Base-by-base conservation (phyloP, 2,329 filamentous ascomycete genomes). In the Tolypocladium sp. region DNA sequence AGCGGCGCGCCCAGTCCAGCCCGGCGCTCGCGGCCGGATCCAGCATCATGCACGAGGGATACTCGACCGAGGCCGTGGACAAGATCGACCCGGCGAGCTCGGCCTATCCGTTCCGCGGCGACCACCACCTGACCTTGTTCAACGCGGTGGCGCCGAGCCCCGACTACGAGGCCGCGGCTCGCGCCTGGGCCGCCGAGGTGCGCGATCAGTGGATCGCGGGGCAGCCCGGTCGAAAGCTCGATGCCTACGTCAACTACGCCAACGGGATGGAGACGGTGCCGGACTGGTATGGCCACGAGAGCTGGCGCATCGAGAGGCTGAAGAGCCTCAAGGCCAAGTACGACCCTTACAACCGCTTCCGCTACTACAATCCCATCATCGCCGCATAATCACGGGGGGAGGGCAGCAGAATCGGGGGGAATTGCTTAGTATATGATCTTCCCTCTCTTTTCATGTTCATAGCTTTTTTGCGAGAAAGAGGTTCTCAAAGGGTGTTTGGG, bases 191-290 rank as follows among this genome's bases (percentile, higher is more conserved):
- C 5, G 13, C 22, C 33, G 53, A 55, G 8, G 53, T 55, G 15
- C 53, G 53, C n/a, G 22, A 41, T 40, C 37, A 53, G 4, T 68
- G 63, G 67, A 62, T 61, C 17, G 62, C n/a, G 5, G 67, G 66
- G 12, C 58, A 68, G 46, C 63, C 64, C 2, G 55, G 37, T 2
- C 58, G 61, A 1, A 40, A 22, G n/a, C 40, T 42, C 13, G 51
- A 52, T 1, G 56, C 60, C 10, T 69, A 69, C 25, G 62, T 68
- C 13, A 69, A 69, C 54, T 68, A 69, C 41, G 67, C 64, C 13
- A 55, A 41, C 4, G 66, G 67, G 4, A 27, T 59, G 13, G 67
- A 68, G 53, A 33, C 62, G 0, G 27, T 65, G n/a, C 60, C 67
- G 27, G 46, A 58, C 5, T 56, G 63, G 2, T 69, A 69, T 40